Percentiles rank a stretch among this genome's conserved stretches.
Evolutionary conservation across 257 asterid genomes (phyloP).

Genomic region (Solanum bulbocastanum): DNA sequence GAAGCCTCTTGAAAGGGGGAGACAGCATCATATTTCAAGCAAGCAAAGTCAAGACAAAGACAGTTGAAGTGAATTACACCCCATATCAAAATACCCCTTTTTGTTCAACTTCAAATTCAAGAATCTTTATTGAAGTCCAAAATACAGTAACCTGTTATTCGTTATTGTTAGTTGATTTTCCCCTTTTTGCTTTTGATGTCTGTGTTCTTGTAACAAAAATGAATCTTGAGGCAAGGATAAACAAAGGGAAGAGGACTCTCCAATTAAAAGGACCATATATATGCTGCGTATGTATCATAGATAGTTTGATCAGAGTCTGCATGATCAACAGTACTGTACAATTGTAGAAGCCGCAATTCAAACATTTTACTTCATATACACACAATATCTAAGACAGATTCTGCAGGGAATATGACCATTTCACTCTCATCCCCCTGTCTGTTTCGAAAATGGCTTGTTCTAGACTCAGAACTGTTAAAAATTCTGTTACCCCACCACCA

Average conservation of each 20-base stretch:
- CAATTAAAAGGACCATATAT: background rate
- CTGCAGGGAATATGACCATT: background rate
- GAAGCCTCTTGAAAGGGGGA: background rate
- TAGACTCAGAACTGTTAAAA: background rate
- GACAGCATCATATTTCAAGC: constrained; percentile 11
- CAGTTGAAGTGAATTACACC: constrained; percentile 2
- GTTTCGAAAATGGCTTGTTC: background rate
- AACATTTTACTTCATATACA: background rate
- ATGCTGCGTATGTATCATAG: background rate
- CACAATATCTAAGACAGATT: background rate
- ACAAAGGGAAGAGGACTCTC: background rate
- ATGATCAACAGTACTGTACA: background rate
- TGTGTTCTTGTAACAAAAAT: background rate
- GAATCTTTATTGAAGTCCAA: constrained; percentile 5
- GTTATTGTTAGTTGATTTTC: background rate
- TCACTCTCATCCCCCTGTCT: background rate
- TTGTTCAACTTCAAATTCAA: constrained; percentile 4
- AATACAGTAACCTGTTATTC: background rate
- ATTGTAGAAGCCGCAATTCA: background rate
- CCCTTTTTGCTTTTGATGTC: background rate
- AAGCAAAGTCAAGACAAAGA: constrained; percentile 24
- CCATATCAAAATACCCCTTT: background rate
- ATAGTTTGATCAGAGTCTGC: background rate
- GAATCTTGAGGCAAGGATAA: background rate
- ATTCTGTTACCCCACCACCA: background rate